Base-by-base conservation (phyloP, 495 filamentous ascomycete genomes). In the Chaetomium cochliodes region DNA sequence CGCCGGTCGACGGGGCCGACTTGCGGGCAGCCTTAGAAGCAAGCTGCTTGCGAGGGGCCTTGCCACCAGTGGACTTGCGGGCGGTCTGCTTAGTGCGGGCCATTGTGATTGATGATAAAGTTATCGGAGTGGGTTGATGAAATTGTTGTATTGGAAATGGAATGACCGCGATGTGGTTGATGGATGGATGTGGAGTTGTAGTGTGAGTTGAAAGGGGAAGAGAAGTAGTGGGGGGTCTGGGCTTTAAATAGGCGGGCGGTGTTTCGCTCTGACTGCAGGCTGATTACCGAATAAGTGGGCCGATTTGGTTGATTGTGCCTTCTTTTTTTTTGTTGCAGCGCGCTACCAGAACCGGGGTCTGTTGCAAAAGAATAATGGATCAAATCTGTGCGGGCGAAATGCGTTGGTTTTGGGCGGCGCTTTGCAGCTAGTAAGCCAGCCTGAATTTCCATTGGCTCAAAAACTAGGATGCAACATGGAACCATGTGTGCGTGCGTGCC, bases 71-170 rank as follows among this genome's bases (percentile, higher is more conserved):
- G 80, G 93, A 97, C 88, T 97, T 91, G 88, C 94, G 94, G 79
- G 94, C 94, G 81, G 94, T 98, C 84, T 98, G 94, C 91, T 98
- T 99, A 73, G 94, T 99, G 80, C 94, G 91, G 76, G 94, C 94
- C 94, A 99, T 98, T 84, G 78, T 85, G 72, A 71, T 80, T 72
- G 72, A 71, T 57, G 65, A 44, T 59, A 8, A 23, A 26, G n/a
- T n/a, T n/a, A n/a, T n/a, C n/a, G n/a, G n/a, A n/a, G n/a, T n/a
- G n/a, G n/a, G n/a, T n/a, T n/a, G n/a, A n/a, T n/a, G n/a, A n/a
- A n/a, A n/a, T n/a, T 74, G 57, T 84, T 75, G 70, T 68, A 8
- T 9, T 70, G 69, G 68, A 61, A 63, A 33, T 61, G 28, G 65
- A 60, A 60, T 60, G 74, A 73, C 72, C 77, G 69, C 72, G 75